A percentile compares a stretch with the other conserved stretches of the same genome.
Conservation (phyloP, 768 basidiomycete genomes). For the Mycena capillaripes region DNA sequence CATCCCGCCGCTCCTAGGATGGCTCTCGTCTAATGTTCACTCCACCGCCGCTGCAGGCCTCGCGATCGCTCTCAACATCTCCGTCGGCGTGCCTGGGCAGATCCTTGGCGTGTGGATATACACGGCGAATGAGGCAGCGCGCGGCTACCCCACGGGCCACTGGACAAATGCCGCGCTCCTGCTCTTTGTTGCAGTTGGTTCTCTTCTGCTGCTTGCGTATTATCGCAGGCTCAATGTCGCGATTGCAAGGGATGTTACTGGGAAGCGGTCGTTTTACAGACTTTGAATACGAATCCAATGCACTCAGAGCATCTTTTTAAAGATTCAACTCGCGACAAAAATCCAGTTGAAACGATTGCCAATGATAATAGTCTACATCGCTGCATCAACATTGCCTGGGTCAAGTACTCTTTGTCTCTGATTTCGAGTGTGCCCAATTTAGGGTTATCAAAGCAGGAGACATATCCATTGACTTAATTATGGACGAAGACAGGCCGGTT, state of each 20-base stretch:
- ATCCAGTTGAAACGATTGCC: no score
- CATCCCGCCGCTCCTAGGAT: conserved; percentile 50
- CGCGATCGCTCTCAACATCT: conserved; percentile 44
- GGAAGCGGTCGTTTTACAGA: background rate
- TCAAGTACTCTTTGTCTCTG: no score
- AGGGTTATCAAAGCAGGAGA: no score
- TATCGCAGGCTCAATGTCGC: conserved; percentile 7
- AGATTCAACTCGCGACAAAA: no score
- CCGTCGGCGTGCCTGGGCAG: conserved; percentile 51
- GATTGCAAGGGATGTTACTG: background rate
- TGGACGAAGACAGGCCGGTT: no score
- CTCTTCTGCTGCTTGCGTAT: conserved; percentile 6
- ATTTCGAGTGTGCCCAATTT: no score
- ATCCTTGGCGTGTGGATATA: conserved; percentile 47
- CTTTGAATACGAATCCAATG: background rate
- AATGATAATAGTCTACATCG: no score
- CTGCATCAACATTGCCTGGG: no score
- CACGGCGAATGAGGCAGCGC: conserved; percentile 40
- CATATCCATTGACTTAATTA: no score
- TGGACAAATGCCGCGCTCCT: conserved; percentile 50
- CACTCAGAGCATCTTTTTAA: no score
- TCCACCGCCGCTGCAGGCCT: conserved; percentile 45
- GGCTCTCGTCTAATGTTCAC: conserved; percentile 50
- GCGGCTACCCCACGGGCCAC: conserved; percentile 50
- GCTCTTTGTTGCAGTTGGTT: conserved; percentile 33